Conservation (phyloP, 2,329 filamentous ascomycete species). For the Lasiodiplodia sp. region DNA sequence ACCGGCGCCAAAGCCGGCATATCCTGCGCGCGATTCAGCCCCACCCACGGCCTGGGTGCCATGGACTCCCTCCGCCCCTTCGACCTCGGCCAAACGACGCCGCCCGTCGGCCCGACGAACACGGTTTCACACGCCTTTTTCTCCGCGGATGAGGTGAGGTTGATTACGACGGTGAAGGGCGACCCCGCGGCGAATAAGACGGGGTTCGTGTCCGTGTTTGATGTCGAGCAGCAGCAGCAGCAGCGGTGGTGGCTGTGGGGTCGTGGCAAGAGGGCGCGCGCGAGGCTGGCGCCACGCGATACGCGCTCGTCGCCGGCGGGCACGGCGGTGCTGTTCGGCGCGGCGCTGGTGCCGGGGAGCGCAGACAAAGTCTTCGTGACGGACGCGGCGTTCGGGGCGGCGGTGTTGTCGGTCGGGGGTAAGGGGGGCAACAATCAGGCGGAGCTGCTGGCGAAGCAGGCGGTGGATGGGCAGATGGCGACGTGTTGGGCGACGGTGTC, state of each 20-base stretch:
- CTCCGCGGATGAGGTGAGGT: slow-evolving; percentile 58
- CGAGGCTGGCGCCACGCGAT: slow-evolving; percentile 36
- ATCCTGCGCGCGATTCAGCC: slow-evolving; percentile 45
- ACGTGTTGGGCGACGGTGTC: slow-evolving; percentile 67
- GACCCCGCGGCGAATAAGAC: slow-evolving; percentile 61
- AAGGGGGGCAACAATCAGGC: slow-evolving; percentile 42
- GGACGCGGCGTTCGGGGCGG: slow-evolving; percentile 65
- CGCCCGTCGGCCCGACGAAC: slow-evolving; percentile 64
- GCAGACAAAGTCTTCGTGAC: slow-evolving; percentile 60
- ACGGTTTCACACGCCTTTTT: slow-evolving; percentile 69
- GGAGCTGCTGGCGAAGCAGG: slow-evolving; percentile 44
- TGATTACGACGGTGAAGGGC: slow-evolving; percentile 68
- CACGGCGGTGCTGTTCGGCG: slow-evolving; percentile 67
- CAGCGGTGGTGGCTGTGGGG: background rate
- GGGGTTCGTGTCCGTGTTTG: slow-evolving; percentile 63
- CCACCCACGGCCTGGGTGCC: slow-evolving; percentile 36
- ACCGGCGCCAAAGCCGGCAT: slow-evolving; percentile 47
- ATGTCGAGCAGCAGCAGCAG: slow-evolving; percentile 43
- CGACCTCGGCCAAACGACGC: slow-evolving; percentile 63
- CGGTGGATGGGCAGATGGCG: slow-evolving; percentile 59
- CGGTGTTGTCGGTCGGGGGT: slow-evolving; percentile 52
- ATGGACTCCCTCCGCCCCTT: slow-evolving; percentile 51
- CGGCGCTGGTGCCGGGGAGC: slow-evolving; percentile 53
- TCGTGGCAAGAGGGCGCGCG: background rate
- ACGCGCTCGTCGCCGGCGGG: slow-evolving; percentile 55